Evolutionary conservation across 768 basidiomycete genomes (phyloP), one percentile per base, ranked within the genome.

Genomic region (Termitomyces sp.): DNA sequence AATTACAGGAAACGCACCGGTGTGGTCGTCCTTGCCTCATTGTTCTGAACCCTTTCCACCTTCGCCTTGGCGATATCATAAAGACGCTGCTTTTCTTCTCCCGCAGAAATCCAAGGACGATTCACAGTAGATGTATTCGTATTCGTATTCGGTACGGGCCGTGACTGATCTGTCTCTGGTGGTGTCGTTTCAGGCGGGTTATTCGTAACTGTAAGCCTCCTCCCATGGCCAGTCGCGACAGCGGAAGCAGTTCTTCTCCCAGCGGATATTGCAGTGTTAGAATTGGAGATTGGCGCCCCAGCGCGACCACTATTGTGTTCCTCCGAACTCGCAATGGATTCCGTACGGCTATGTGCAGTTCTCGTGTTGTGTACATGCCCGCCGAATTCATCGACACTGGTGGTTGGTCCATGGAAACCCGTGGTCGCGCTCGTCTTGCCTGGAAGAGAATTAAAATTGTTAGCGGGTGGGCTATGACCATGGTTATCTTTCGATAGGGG

Each of bases 61-160:
- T 77, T 79, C 0, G 76, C 78, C 63, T 81, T 81, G 0, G 90
- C 89, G 16, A 79, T 67, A 58, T 89, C 81, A 67, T 82, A 91
- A 41, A 89, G 68, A 49, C 74, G 74, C 18, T 79, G 68, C 65
- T 93, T 92, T 71, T 93, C 91, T 22, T 85, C 81, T 68, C 74
- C 76, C 7, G 81, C 79, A 18, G 65, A 74, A 5, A 76, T 76
- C 88, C 88, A 92, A 22, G 64, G 20, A 50, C 59, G 46, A 36
- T 59, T 46, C 47, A 56, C 46, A 46, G 47, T n/a, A 34, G 57
- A 46, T 42, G 57, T 42, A n/a, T 53, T 20, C 7, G 41, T 20
- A 20, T 52, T 47, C 26, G n/a, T 34, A 16, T 8, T 42, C 13
- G 55, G 26, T 20, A 32, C 53, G 20, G 51, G 26, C 34, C 39